Evolutionary conservation across 257 asterid genomes (phyloP).

Genomic region (Ilex asprella): DNA sequence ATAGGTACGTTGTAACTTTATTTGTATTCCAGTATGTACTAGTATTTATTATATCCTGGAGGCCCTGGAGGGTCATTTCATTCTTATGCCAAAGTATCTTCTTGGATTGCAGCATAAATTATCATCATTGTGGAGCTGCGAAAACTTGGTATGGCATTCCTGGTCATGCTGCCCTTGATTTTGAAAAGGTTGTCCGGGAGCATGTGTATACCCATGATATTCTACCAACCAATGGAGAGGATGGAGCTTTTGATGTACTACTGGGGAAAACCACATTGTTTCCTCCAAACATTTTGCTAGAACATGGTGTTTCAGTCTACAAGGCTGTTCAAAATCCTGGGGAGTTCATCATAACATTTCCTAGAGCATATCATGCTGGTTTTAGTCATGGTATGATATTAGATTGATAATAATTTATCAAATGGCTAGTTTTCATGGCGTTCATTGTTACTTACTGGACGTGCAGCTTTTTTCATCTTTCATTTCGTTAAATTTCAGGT

Average conservation of each 20-base stretch:
- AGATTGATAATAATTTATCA: not conserved
- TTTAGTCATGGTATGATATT: conserved; percentile 81
- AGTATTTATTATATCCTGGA: not conserved
- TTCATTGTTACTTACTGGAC: conserved; percentile 3
- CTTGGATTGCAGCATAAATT: conserved; percentile 61
- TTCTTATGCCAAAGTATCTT: too few species aligned
- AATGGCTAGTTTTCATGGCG: not conserved
- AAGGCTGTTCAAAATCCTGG: conserved; percentile 97
- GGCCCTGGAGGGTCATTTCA: not conserved
- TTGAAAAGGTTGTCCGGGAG: conserved; percentile 75
- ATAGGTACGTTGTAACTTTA: conserved; percentile 43
- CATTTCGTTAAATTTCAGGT: conserved; percentile 31
- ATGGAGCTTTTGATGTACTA: conserved; percentile 95
- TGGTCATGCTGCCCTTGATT: conserved; percentile 83
- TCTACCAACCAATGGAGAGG: conserved; percentile 76
- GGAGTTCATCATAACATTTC: conserved; percentile 82
- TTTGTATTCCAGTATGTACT: not conserved
- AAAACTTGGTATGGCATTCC: conserved; percentile 99
- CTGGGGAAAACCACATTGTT: conserved; percentile 92
- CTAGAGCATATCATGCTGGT: conserved; percentile 98
- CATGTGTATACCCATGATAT: conserved; percentile 72
- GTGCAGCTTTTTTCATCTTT: conserved; percentile 2
- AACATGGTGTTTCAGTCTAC: conserved; percentile 79
- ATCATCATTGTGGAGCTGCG: conserved; percentile 98
- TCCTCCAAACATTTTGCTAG: conserved; percentile 79